Evolutionary conservation across 148 eudicot species (phyloP).

Genomic region (Pouteria glomerata): DNA sequence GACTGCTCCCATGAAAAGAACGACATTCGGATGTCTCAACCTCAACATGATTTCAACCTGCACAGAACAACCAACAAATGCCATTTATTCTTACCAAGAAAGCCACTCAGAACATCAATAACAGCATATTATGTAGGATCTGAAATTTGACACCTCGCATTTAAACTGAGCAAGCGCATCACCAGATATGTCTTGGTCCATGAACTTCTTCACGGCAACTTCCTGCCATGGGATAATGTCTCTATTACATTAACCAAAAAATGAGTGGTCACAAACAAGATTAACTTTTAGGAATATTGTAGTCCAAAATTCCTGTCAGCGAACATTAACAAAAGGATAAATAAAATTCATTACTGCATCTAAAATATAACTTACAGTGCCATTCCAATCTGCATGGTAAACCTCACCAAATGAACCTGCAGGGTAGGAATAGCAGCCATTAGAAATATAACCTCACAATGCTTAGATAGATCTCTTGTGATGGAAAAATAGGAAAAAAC

Average conservation of each 20-base stretch:
- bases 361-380: slow-evolving; percentile 65
- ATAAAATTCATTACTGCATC: not conserved
- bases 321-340: not conserved
- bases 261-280: not conserved
- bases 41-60: slow-evolving; percentile 96
- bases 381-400: slow-evolving; percentile 93
- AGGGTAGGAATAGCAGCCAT: slow-evolving; percentile 21
- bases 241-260: not conserved
- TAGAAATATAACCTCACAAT: not conserved
- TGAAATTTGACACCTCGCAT: slow-evolving; percentile 47
- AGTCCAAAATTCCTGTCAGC: slow-evolving; percentile 4
- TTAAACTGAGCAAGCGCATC: slow-evolving; percentile 81
- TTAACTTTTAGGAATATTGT: not conserved
- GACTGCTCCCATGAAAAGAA: slow-evolving; percentile 99
- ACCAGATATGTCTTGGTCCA: slow-evolving; percentile 87
- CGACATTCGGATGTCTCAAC: slow-evolving; percentile 96
- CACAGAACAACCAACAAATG: slow-evolving; percentile 20
- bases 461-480: not conserved
- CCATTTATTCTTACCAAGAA: slow-evolving; percentile 5
- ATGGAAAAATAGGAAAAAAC: no score
- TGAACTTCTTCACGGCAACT: slow-evolving; percentile 97
- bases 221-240: slow-evolving; percentile 50
- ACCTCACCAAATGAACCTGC: slow-evolving; percentile 99
- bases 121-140: not conserved
- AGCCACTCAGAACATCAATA: not conserved